These are phyloP conservation scores for Bryopsis sp. DNA, from an alignment of 139 green algal genomes.

Conservation along the genomic window DNA sequence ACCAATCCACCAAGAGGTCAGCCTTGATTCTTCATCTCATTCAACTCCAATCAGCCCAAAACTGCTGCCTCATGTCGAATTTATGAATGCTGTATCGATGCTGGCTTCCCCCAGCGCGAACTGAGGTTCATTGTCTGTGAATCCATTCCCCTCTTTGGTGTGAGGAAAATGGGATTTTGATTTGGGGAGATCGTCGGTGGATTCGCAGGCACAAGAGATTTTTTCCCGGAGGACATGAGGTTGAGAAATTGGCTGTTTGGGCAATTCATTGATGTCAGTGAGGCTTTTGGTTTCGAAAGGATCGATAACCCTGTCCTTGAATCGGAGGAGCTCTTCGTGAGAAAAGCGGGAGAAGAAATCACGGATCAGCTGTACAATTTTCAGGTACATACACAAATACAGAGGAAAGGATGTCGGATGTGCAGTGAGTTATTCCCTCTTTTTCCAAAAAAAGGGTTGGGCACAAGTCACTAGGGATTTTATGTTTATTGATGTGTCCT, in stretches of 20 bases:
- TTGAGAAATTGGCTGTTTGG: conserved; percentile 90
- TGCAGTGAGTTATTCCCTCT: too few relatives aligned
- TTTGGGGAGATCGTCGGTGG: background rate
- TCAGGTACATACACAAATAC: conserved; percentile 34
- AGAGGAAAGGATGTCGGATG: background rate
- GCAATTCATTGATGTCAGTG: conserved; percentile 55
- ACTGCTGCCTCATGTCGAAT: too few relatives aligned
- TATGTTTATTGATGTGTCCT: too few relatives aligned
- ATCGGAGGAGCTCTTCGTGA: conserved; percentile 89
- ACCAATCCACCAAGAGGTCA: conserved; percentile 38
- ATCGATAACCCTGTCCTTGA: conserved; percentile 93
- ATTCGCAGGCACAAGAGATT: conserved; percentile 85
- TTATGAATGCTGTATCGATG: too few relatives aligned
- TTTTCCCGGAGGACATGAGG: conserved; percentile 88
- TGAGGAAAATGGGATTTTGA: too few relatives aligned
- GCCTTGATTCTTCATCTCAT: background rate
- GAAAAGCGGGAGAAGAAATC: conserved; percentile 98
- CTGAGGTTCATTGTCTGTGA: too few relatives aligned
- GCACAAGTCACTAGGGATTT: too few relatives aligned
- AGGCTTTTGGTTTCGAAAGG: conserved; percentile 85
- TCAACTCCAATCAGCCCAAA: background rate
- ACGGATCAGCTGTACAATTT: conserved; percentile 97
- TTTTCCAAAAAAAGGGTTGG: too few relatives aligned
- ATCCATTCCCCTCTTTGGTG: too few relatives aligned
- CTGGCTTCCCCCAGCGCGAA: too few relatives aligned